Conservation (phyloP, 306 rosid genomes). For the Cicer bijugum region DNA sequence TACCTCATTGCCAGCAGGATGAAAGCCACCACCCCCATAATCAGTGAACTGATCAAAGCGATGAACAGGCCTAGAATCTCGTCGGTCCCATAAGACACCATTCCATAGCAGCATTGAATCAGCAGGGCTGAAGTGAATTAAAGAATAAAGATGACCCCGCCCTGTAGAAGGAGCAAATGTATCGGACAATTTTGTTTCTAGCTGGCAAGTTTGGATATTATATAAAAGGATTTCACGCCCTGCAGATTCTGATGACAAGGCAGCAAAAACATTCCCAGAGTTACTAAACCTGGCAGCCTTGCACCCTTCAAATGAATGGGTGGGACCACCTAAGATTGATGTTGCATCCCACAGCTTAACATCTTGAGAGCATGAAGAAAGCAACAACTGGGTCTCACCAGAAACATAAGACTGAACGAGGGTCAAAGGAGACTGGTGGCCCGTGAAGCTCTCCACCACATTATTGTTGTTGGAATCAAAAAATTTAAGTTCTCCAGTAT, state of each 20-base stretch:
- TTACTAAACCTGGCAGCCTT: conserved; percentile 95
- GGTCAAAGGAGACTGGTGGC: conserved; percentile 89
- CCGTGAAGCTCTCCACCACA: conserved; percentile 76
- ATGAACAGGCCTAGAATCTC: conserved; percentile 74
- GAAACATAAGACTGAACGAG: conserved; percentile 75
- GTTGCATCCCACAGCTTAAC: conserved; percentile 89
- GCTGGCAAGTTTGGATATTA: conserved; percentile 71
- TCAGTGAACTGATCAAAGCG: conserved; percentile 98
- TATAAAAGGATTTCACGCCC: conserved; percentile 82
- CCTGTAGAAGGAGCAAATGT: conserved; percentile 65
- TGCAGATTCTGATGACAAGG: conserved; percentile 70
- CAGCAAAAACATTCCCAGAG: conserved; percentile 77
- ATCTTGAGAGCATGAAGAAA: conserved; percentile 88
- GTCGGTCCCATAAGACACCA: conserved; percentile 93
- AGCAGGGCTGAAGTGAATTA: conserved; percentile 80
- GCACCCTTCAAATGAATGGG: conserved; percentile 87
- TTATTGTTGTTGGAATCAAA: conserved; percentile 76
- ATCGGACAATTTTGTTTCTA: conserved; percentile 69
- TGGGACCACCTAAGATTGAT: conserved; percentile 75
- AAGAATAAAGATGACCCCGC: conserved; percentile 81
- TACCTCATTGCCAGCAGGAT: conserved; percentile 99
- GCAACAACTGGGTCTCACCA: conserved; percentile 76
- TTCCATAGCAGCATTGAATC: conserved; percentile 96
- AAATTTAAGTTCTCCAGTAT: conserved; percentile 84
- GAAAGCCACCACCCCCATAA: conserved; percentile 98